Evolutionary conservation across 352 stramenopile genomes (phyloP), one percentile per base, ranked within the genome.

Genomic region (Blastocystis sp.): DNA sequence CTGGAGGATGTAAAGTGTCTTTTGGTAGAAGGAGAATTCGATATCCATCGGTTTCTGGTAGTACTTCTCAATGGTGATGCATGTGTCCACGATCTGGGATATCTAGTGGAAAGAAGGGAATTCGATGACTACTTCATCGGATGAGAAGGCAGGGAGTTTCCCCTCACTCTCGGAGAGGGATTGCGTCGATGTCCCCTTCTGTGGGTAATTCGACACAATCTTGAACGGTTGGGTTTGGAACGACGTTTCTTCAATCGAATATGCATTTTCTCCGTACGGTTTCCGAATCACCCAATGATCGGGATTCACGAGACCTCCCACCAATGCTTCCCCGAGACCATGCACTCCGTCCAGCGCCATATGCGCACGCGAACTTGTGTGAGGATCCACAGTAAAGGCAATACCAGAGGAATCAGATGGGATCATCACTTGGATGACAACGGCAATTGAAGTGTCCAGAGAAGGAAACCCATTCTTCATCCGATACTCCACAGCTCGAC

Each of bases 31-130:
- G 46, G 38, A 56, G 40, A 85, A 85, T 24, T 85, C 75, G 8
- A 85, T 72, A 32, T 85, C 75, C 75, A 85, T 85, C 14, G 75
- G 75, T 61, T 51, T 72, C 24, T 76, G 57, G 27, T 85, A 85
- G 40, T 85, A 85, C 63, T 85, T 85, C 46, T 85, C 75, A 29
- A 85, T 76, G 11, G 76, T 46, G 3, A 76, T 44, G 4, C n/a
- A 34, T 21, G 16, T 29, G 14, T 53, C 11, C 4, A 56, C 51
- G n/a, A 85, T 72, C 18, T 29, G 14, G 7, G 76, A 34, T 9
- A 85, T 85, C 75, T 85, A 53, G 7, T 9, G 6, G 32, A 63
- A 11, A 81, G 27, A 9, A 36, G 24, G 4, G 2, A 44, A 32
- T 1, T 7, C 8, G 36, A 16, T 1, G 6, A 16, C 1, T n/a